These are phyloP conservation scores for Phytophthora sp. DNA, from an alignment of 352 stramenopile genomes.

Conservation along the genomic window DNA sequence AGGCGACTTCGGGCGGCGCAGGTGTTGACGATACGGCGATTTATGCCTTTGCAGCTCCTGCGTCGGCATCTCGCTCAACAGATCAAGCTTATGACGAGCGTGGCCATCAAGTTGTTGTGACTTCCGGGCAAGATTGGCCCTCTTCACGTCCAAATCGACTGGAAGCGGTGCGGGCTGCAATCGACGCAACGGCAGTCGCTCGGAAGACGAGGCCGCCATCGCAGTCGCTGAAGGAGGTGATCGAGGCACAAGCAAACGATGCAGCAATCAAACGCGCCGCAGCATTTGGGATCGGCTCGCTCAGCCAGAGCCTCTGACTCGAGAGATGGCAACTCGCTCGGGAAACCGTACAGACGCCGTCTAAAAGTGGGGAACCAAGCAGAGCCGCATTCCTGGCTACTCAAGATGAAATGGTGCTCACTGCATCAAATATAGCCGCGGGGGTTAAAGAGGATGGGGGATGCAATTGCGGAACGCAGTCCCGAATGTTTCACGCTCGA, in stretches of 20 bases:
- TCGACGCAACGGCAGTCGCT: slow-evolving; percentile 23
- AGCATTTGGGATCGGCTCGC: slow-evolving; percentile 17
- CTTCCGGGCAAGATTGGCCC: slow-evolving; percentile 11
- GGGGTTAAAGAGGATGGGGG: slow-evolving; percentile 25
- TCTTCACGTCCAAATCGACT: slow-evolving; percentile 38
- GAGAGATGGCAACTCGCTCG: neutral
- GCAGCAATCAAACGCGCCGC: slow-evolving; percentile 17
- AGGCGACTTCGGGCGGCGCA: slow-evolving; percentile 19
- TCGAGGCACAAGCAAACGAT: slow-evolving; percentile 3
- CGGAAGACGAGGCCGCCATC: slow-evolving; percentile 13
- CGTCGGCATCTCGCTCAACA: slow-evolving; percentile 3
- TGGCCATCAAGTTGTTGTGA: slow-evolving; percentile 4
- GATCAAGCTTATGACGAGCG: slow-evolving; percentile 1
- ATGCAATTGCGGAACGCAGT: slow-evolving; percentile 15
- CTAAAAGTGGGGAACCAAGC: slow-evolving; percentile 28
- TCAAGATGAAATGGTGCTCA: slow-evolving; percentile 19
- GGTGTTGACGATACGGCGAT: slow-evolving; percentile 49
- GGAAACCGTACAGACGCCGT: slow-evolving; percentile 13
- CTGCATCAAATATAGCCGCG: slow-evolving; percentile 30
- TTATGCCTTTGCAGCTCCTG: slow-evolving; percentile 18
- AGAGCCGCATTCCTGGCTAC: slow-evolving; percentile 13
- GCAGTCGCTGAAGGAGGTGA: too few relatives aligned
- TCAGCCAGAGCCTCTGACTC: neutral
- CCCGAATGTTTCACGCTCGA: slow-evolving; percentile 26
- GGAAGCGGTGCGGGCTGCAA: slow-evolving; percentile 36